These are phyloP conservation scores for Casuarina cunninghamiana DNA, from an alignment of 306 rosid species.

Conservation along the genomic window DNA sequence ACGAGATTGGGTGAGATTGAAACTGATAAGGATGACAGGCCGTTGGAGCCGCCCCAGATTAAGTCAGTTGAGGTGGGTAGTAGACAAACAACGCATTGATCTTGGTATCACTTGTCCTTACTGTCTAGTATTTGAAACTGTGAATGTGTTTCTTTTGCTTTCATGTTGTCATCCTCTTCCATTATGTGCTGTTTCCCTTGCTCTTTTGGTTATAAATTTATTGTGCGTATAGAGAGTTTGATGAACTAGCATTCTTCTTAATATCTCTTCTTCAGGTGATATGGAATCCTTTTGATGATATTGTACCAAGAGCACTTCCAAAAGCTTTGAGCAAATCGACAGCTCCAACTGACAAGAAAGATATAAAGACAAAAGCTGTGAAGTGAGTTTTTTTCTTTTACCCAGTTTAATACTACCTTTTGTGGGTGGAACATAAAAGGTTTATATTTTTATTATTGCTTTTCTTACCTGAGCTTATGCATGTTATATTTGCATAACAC, in stretches of 20 bases:
- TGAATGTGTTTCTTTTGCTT: background rate
- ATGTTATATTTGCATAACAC: conserved; percentile 26
- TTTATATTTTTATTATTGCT: conserved; percentile 1
- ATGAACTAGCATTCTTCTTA: conserved; percentile 19
- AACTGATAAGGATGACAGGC: conserved; percentile 82
- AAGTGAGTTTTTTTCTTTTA: conserved; percentile 51
- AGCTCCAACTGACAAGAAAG: conserved; percentile 56
- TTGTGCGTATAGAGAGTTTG: conserved; percentile 23
- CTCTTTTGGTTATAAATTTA: conserved; percentile 1
- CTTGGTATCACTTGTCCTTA: background rate
- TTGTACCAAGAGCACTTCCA: conserved; percentile 64
- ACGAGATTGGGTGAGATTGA: conserved; percentile 77
- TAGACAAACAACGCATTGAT: conserved; percentile 5
- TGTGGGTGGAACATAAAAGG: conserved; percentile 13
- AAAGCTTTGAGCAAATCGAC: conserved; percentile 36
- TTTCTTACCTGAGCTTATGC: conserved; percentile 11
- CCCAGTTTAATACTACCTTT: background rate
- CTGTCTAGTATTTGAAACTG: conserved; percentile 1
- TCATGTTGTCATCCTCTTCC: background rate
- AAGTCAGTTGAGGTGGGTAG: conserved; percentile 80
- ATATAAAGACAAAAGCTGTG: conserved; percentile 67
- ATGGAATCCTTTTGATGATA: conserved; percentile 95
- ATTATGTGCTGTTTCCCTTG: background rate
- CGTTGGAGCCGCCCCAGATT: conserved; percentile 76
- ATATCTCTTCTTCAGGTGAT: conserved; percentile 52